A percentile compares a stretch with the other conserved stretches of the same genome.
phyloP scores from a whole-genome alignment of 805 yeast species.

The Ogataea paraovalis region DNA sequence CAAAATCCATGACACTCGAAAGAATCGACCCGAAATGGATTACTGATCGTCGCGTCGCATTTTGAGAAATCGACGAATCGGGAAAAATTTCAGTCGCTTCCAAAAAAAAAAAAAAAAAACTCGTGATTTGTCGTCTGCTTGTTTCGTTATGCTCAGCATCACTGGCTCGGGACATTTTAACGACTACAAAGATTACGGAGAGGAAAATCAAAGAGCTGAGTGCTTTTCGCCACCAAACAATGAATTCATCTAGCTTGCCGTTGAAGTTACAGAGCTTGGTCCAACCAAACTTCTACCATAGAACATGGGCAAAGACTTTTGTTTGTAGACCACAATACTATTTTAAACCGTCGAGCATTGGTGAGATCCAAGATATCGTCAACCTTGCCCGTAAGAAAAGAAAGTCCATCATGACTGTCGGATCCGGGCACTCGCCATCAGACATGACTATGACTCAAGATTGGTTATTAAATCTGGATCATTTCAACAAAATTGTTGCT shows the following conservation, averaged over 20 bases:
- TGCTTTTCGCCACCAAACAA: too few relatives aligned
- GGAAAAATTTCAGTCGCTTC: too few relatives aligned
- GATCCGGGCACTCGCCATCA: conserved; percentile 95
- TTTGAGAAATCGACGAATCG: too few relatives aligned
- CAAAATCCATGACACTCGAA: too few relatives aligned
- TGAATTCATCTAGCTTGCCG: conserved; percentile 19
- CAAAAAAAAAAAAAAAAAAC: background rate
- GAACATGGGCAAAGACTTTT: conserved; percentile 92
- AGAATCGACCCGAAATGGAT: too few relatives aligned
- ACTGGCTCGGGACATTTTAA: too few relatives aligned
- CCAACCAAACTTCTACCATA: conserved; percentile 45
- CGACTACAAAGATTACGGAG: too few relatives aligned
- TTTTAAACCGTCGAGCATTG: conserved; percentile 70
- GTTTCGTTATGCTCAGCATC: too few relatives aligned
- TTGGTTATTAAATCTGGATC: conserved; percentile 86
- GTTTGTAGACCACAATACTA: conserved; percentile 68
- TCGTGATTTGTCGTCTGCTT: background rate
- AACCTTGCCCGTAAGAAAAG: conserved; percentile 53
- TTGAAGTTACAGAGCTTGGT: conserved; percentile 23
- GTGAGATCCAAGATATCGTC: conserved; percentile 67
- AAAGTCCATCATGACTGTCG: conserved; percentile 77
- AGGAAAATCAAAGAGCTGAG: too few relatives aligned
- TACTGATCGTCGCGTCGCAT: too few relatives aligned
- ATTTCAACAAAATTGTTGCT: conserved; percentile 49
- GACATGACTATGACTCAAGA: conserved; percentile 82